A percentile compares a stretch with the other conserved stretches of the same genome.
phyloP scores from a whole-genome alignment of 169 alveolate genomes.

The Babesia ovis region DNA sequence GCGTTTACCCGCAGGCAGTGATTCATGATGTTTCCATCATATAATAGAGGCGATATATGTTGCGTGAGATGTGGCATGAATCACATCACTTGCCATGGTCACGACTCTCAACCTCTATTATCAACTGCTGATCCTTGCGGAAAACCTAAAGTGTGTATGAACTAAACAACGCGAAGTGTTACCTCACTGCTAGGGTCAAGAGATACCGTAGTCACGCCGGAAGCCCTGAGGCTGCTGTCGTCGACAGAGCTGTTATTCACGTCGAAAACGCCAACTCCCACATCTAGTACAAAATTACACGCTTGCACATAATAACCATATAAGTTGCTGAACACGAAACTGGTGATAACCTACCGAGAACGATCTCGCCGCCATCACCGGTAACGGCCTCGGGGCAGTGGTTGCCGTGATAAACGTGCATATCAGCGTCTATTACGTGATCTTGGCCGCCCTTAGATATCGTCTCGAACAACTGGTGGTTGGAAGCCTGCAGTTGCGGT shows the following conservation, averaged over 20 bases:
- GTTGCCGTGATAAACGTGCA: conserved; percentile 14
- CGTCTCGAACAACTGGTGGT: not conserved
- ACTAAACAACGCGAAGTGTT: not conserved
- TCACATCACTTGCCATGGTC: not conserved
- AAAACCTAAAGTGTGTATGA: not conserved
- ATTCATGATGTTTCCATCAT: not conserved
- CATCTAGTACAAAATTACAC: conserved; percentile 36
- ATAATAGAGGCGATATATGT: not conserved
- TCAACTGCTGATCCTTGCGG: conserved; percentile 24
- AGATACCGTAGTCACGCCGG: conserved; percentile 46
- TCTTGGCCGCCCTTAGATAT: conserved; percentile 16
- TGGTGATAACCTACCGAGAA: conserved; percentile 13
- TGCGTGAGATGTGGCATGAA: not conserved
- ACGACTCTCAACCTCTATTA: conserved; percentile 21
- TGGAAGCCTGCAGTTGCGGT: conserved; percentile 42
- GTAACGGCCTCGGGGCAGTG: conserved; percentile 23
- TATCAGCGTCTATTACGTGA: conserved; percentile 25
- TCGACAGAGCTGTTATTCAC: conserved; percentile 34
- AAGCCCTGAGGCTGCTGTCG: conserved; percentile 22
- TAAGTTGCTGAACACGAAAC: not conserved
- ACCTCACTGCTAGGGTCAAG: conserved; percentile 23
- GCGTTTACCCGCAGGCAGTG: too few relatives aligned
- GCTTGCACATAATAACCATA: not conserved
- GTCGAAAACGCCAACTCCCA: conserved; percentile 67
- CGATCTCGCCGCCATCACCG: conserved; percentile 10